These are phyloP conservation scores for Xylariaceae sp. DNA, from an alignment of 2,329 filamentous ascomycete species.

Conservation along the genomic window DNA sequence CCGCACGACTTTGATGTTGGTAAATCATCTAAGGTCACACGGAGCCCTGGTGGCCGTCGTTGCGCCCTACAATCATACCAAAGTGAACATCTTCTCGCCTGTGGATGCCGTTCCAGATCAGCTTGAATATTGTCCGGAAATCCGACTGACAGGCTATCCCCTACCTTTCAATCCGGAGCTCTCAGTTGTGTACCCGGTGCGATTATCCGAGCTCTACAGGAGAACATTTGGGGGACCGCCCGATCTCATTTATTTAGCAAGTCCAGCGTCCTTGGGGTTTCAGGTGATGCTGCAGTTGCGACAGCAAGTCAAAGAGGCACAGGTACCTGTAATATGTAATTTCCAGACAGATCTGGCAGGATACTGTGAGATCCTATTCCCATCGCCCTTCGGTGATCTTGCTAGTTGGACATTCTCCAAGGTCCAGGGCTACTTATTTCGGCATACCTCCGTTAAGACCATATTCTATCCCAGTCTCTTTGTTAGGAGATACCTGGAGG, in stretches of 20 bases:
- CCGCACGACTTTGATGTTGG: constrained; percentile 71
- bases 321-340: constrained; percentile 68
- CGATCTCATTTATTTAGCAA: constrained; percentile 73
- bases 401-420: constrained; percentile 66
- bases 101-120: constrained; percentile 42
- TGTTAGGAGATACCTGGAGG: constrained; percentile 65
- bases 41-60: constrained; percentile 70
- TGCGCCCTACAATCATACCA: constrained; percentile 64
- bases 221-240: constrained; percentile 64
- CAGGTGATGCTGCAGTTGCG: constrained; percentile 73
- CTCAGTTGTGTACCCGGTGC: constrained; percentile 72
- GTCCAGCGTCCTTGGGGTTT: constrained; percentile 72
- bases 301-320: constrained; percentile 59
- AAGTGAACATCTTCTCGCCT: constrained; percentile 60
- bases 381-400: constrained; percentile 63
- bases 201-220: constrained; percentile 64
- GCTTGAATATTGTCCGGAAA: constrained; percentile 51
- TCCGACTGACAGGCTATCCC: constrained; percentile 68
- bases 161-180: constrained; percentile 75
- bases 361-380: constrained; percentile 73
- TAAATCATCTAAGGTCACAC: constrained; percentile 69
- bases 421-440: constrained; percentile 72
- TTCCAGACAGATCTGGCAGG: constrained; percentile 75
- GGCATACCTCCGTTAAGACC: constrained; percentile 64
- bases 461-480: constrained; percentile 73